These are phyloP conservation scores for Cystofilobasidium bisporidii DNA, from an alignment of 768 basidiomycete genomes.

Conservation along the genomic window DNA sequence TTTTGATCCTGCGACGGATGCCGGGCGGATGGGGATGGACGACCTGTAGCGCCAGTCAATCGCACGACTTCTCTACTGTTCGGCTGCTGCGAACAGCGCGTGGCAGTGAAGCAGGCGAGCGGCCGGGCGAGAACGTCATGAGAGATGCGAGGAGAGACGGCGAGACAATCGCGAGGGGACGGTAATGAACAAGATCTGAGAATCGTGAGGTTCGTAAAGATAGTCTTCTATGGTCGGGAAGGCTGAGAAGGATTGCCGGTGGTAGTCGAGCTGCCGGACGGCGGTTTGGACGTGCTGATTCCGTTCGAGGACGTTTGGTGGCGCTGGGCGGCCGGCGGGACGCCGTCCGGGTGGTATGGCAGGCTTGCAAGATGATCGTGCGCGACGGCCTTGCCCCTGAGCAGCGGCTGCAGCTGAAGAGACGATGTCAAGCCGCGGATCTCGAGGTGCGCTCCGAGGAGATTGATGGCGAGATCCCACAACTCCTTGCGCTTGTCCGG, in stretches of 20 bases:
- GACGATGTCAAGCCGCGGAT: neutral
- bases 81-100: neutral
- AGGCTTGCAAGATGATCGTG: neutral
- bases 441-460: neutral
- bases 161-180: no score
- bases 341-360: neutral
- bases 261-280: no score
- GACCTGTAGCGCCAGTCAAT: neutral
- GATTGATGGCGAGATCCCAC: neutral
- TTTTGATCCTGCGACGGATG: neutral
- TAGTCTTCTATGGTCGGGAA: no score
- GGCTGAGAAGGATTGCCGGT: no score
- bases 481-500: neutral
- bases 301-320: no score
- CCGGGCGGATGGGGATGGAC: neutral
- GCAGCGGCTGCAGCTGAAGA: neutral
- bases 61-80: neutral
- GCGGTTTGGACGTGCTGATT: no score
- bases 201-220: no score
- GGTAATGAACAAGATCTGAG: no score
- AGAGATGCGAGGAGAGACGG: neutral
- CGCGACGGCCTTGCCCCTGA: neutral
- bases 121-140: no score
- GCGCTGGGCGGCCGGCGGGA: neutral
- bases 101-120: no score